Conservation (phyloP, 192 early-diverging fungal genomes). For the Rhizophagus sp. region DNA sequence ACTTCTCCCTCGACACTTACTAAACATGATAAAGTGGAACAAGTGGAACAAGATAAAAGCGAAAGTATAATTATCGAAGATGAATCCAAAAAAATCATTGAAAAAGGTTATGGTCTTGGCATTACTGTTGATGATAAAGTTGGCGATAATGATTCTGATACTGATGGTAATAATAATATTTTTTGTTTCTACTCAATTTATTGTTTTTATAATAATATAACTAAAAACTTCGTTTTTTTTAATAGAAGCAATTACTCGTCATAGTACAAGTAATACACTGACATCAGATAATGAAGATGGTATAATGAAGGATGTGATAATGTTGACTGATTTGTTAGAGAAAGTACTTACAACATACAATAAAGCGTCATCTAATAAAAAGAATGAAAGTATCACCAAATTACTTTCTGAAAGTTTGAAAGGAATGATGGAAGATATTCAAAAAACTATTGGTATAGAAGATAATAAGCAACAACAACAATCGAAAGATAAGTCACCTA, state of each 20-base stretch:
- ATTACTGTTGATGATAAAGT: not conserved
- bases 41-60: not conserved
- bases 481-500: not conserved
- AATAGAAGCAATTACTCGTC: not conserved
- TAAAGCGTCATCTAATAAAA: slow-evolving; percentile 3
- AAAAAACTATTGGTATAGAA: not conserved
- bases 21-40: not conserved
- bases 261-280: not conserved
- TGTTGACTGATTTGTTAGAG: slow-evolving; percentile 10
- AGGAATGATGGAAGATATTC: slow-evolving; percentile 26
- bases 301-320: slow-evolving; percentile 16
- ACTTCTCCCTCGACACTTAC: not conserved
- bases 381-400: slow-evolving; percentile 27
- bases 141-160: not conserved
- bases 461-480: not conserved
- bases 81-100: not conserved
- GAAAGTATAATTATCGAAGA: not conserved
- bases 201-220: not conserved
- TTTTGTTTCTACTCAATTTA: not conserved
- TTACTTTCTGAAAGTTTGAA: slow-evolving; percentile 26
- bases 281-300: slow-evolving; percentile 19
- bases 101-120: not conserved
- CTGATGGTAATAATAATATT: not conserved
- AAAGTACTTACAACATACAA: slow-evolving; percentile 20
- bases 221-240: not conserved